Evolutionary conservation across 345 rosid species (phyloP).

Genomic region (Lumnitzera littorea): DNA sequence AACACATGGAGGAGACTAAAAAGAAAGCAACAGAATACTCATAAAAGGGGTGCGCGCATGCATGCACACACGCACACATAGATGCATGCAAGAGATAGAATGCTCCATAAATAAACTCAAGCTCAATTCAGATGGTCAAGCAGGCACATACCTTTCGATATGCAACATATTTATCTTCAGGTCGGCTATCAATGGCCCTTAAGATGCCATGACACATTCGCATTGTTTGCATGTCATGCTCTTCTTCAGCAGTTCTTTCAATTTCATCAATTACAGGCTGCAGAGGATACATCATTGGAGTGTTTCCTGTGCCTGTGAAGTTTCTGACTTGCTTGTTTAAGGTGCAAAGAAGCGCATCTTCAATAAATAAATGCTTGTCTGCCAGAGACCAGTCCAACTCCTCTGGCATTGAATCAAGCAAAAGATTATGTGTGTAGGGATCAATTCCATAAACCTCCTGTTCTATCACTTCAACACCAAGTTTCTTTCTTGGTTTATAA

Average conservation of each 20-base stretch:
- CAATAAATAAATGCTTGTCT: conserved; percentile 81
- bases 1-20: neutral
- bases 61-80: no score
- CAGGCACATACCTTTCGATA: conserved; percentile 75
- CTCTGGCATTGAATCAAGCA: conserved; percentile 97
- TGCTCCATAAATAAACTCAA: neutral
- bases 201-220: conserved; percentile 73
- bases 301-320: conserved; percentile 82
- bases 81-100: no score
- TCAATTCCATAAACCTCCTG: conserved; percentile 99
- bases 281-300: conserved; percentile 84
- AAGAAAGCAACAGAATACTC: neutral
- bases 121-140: neutral
- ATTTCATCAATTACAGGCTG: conserved; percentile 83
- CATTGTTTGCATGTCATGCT: conserved; percentile 52
- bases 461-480: conserved; percentile 85
- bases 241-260: conserved; percentile 58
- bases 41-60: no score
- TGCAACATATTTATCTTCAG: conserved; percentile 91
- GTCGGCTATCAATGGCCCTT: conserved; percentile 80
- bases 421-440: conserved; percentile 93
- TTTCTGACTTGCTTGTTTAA: conserved; percentile 79
- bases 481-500: conserved; percentile 84
- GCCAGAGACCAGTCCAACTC: conserved; percentile 69
- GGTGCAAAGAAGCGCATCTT: conserved; percentile 75